phyloP scores from a whole-genome alignment of 1,139 yeast genomes.

The Magnusiomyces sp. region DNA sequence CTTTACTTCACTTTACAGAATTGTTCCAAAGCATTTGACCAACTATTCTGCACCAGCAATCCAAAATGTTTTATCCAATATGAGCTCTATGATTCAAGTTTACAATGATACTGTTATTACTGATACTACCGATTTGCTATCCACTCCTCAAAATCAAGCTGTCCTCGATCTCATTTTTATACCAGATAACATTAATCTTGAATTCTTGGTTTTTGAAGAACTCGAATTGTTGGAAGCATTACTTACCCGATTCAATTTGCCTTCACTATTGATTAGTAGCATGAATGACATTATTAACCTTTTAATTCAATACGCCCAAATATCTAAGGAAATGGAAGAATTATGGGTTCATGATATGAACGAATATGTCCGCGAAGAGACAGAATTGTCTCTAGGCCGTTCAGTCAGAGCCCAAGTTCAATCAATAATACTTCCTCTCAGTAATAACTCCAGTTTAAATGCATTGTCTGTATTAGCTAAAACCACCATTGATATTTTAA shows the following conservation, averaged over 20 bases:
- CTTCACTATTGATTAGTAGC: constrained; percentile 7
- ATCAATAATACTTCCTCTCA: too few relatives aligned
- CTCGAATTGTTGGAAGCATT: constrained; percentile 13
- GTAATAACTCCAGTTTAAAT: constrained; percentile 3
- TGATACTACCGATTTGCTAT: constrained; percentile 2
- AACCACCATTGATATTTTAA: constrained; percentile 5
- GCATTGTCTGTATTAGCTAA: constrained; percentile 14
- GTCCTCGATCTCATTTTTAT: not conserved
- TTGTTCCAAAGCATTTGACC: constrained; percentile 4
- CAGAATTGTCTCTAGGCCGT: constrained; percentile 47
- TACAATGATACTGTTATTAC: constrained; percentile 3
- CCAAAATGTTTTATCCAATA: constrained; percentile 5
- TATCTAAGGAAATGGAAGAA: constrained; percentile 26
- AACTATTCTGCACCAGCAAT: constrained; percentile 2
- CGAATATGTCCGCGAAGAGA: constrained; percentile 59
- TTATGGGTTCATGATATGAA: constrained; percentile 50
- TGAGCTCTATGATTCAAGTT: not conserved
- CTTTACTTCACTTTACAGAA: constrained; percentile 4
- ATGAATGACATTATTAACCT: constrained; percentile 16
- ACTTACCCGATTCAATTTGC: constrained; percentile 5
- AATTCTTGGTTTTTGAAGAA: constrained; percentile 11
- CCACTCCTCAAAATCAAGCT: not conserved
- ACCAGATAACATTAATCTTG: constrained; percentile 4
- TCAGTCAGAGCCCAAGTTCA: constrained; percentile 22
- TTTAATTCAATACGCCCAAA: constrained; percentile 19